phyloP scores from a whole-genome alignment of 75 land plant species.

The Azolla pinnata region DNA sequence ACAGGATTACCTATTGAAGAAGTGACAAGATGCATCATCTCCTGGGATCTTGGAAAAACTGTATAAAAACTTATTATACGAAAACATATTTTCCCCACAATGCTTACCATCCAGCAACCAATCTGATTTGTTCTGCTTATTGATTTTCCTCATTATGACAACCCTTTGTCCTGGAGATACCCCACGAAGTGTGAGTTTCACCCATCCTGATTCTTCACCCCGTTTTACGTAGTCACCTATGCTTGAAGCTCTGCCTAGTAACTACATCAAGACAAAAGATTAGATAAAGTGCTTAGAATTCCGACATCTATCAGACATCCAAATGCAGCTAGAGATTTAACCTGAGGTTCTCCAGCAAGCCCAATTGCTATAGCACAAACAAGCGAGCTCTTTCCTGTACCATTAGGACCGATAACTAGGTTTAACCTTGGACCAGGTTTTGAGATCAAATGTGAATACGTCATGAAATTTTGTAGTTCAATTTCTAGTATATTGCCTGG shows the following conservation, averaged over 20 bases:
- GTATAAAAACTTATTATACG: no score
- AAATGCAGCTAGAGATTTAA: constrained; percentile 9
- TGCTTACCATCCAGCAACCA: constrained; percentile 69
- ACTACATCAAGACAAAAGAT: constrained; percentile 22
- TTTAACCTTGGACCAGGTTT: constrained; percentile 86
- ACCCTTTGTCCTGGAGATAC: constrained; percentile 23
- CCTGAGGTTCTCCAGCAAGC: constrained; percentile 95
- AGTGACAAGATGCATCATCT: no score
- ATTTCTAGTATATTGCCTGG: constrained; percentile 87
- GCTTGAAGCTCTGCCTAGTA: constrained; percentile 76
- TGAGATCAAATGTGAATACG: constrained; percentile 53
- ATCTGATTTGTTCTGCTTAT: constrained; percentile 71
- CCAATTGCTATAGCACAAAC: constrained; percentile 97
- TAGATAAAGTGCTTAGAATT: not conserved
- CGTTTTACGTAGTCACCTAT: constrained; percentile 91
- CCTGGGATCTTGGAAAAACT: no score
- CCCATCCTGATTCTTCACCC: constrained; percentile 76
- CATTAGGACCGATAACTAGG: constrained; percentile 94
- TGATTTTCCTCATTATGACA: constrained; percentile 55
- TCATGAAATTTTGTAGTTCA: constrained; percentile 89
- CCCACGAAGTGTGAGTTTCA: constrained; percentile 61
- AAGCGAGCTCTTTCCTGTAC: constrained; percentile 93
- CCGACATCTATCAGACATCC: not conserved
- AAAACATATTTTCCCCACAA: not conserved
- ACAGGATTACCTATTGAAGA: constrained; percentile 46